phyloP scores from a whole-genome alignment of 1,139 yeast genomes.

The Diutina rugosa region DNA sequence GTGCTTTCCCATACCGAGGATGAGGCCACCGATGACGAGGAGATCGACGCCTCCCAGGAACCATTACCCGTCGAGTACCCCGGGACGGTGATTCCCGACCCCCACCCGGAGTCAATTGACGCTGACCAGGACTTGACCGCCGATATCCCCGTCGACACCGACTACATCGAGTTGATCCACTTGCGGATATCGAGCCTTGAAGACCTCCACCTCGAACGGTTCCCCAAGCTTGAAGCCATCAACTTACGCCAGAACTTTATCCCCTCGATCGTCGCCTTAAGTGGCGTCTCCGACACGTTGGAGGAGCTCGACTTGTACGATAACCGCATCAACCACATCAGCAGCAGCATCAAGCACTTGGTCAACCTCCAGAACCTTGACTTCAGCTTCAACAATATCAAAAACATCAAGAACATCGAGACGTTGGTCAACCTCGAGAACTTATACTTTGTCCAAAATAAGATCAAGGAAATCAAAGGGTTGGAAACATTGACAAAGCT shows the following conservation, averaged over 20 bases:
- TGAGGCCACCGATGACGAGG: constrained; percentile 10
- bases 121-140: constrained; percentile 47
- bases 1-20: constrained; percentile 9
- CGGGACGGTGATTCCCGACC: constrained; percentile 45
- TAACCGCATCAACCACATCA: constrained; percentile 79
- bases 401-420: constrained; percentile 72
- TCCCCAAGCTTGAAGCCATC: constrained; percentile 42
- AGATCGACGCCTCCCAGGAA: constrained; percentile 11
- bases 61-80: constrained; percentile 20
- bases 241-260: constrained; percentile 80
- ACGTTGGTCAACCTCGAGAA: constrained; percentile 49
- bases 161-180: constrained; percentile 66
- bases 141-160: constrained; percentile 49
- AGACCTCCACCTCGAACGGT: constrained; percentile 49
- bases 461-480: constrained; percentile 60
- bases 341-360: constrained; percentile 51
- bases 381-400: constrained; percentile 81
- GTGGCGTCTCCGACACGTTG: constrained; percentile 41
- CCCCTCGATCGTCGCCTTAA: constrained; percentile 59
- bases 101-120: constrained; percentile 29
- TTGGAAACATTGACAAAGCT: constrained; percentile 46
- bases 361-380: constrained; percentile 52
- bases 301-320: constrained; percentile 86
- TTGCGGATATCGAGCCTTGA: constrained; percentile 58
- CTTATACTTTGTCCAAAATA: constrained; percentile 81